These are phyloP conservation scores for Auriscalpium orientale DNA, from an alignment of 768 basidiomycete species.

Conservation along the genomic window DNA sequence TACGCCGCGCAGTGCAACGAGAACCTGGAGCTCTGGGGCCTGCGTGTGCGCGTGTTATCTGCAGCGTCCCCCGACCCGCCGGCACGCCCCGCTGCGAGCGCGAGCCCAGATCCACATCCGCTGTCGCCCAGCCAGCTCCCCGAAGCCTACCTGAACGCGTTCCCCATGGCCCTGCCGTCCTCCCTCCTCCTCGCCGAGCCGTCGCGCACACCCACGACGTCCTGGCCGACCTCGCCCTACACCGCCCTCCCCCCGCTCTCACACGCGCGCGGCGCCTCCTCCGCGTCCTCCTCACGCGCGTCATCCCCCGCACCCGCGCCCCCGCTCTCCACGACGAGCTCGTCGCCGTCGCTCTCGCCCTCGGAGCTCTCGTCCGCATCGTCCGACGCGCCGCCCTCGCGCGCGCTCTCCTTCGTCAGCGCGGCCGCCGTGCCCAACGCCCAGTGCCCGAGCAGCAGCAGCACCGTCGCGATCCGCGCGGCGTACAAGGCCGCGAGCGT, in stretches of 20 bases:
- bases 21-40: slow-evolving; percentile 68
- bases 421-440: background rate
- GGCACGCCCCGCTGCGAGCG: slow-evolving; percentile 1
- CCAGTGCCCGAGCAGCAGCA: slow-evolving; percentile 13
- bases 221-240: slow-evolving; percentile 7
- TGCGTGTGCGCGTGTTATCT: slow-evolving; percentile 35
- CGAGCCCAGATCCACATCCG: background rate
- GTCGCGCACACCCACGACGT: slow-evolving; percentile 12
- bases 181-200: slow-evolving; percentile 25
- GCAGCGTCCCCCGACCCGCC: slow-evolving; percentile 14
- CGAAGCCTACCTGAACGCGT: slow-evolving; percentile 42
- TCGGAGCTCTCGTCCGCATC: slow-evolving; percentile 9
- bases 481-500: slow-evolving; percentile 41
- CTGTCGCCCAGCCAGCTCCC: slow-evolving; percentile 26
- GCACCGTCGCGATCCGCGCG: slow-evolving; percentile 40
- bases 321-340: slow-evolving; percentile 12
- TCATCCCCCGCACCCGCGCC: slow-evolving; percentile 13
- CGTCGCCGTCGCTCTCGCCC: slow-evolving; percentile 19
- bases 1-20: slow-evolving; percentile 61
- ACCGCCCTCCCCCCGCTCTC: slow-evolving; percentile 14
- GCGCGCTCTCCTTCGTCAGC: slow-evolving; percentile 4
- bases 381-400: background rate
- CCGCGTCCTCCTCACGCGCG: slow-evolving; percentile 13
- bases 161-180: slow-evolving; percentile 49
- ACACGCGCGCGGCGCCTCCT: slow-evolving; percentile 8